These are phyloP conservation scores for Nannochloropsis salina DNA, from an alignment of 108 stramenopile species.

Conservation along the genomic window DNA sequence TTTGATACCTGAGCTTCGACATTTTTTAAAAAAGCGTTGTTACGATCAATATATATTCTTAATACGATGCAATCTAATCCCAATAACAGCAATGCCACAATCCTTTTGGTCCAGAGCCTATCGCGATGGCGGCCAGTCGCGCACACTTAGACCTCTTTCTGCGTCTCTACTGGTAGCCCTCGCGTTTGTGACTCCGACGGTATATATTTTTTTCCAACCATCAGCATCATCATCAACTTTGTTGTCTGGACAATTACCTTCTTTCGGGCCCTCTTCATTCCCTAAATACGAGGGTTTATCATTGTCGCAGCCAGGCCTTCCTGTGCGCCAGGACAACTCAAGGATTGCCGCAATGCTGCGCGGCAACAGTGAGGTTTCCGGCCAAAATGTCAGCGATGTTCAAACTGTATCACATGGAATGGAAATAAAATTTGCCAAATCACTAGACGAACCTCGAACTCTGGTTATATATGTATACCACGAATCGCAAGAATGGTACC, in stretches of 20 bases:
- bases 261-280: not conserved
- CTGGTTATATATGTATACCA: slow-evolving; percentile 4
- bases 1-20: too few relatives aligned
- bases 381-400: too few relatives aligned
- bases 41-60: not conserved
- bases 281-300: slow-evolving; percentile 13
- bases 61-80: not conserved
- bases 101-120: not conserved
- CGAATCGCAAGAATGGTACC: not conserved
- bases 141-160: not conserved
- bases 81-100: not conserved
- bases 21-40: too few relatives aligned
- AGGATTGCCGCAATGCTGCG: too few relatives aligned
- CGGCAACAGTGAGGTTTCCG: too few relatives aligned
- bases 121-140: not conserved
- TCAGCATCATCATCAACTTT: not conserved
- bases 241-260: not conserved
- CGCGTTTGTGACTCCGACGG: not conserved
- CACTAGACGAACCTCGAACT: not conserved
- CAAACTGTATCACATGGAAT: too few relatives aligned
- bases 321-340: not conserved
- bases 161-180: not conserved
- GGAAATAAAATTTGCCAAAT: too few relatives aligned
- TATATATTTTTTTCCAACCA: not conserved
- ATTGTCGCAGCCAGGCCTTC: not conserved